Base-by-base conservation (phyloP, 345 rosid species). In the Sisymbrium irio region DNA sequence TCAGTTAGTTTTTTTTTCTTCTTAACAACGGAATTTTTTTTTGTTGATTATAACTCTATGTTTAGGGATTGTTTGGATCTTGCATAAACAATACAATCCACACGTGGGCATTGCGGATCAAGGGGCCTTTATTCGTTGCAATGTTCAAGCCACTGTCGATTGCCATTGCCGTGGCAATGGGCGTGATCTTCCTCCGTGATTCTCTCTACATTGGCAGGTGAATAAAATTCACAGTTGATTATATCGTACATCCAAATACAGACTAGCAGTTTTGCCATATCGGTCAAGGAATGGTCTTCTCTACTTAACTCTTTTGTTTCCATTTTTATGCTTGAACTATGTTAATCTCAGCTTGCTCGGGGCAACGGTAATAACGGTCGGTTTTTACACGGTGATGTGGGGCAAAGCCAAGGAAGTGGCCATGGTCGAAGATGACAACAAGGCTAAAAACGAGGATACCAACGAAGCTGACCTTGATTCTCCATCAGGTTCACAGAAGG, bases 311-410 rank as follows among this genome's bases (percentile, higher is more conserved):
- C 3, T 39, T 57, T 27, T 45, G 12, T 47, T 39, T 20, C 11
- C 17, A 4, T 46, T 20, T 40, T 0, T 33, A 36, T 28, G 33
- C 12, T 30, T 67, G 2, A 30, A 44, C n/a, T n/a, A n/a, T 62
- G 55, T 50, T 53, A 61, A 25, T 41, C 6, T 47, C 85, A 90
- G 98, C 62, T 68, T 90, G 13, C 76, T 88, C 2, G 98, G 97
- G 27, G 96, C 96, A 59, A 79, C 83, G 1, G 77, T 85, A 18
- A 89, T 93, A 76, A 83, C 97, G 1, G 37, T 85, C 0, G 97
- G 98, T 41, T 93, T 93, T 67, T 91, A 91, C 53, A 87, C 86
- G 1, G 92, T 91, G 14, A 86, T 93, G 85, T 93, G 98, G 98
- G 97, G 98, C 9, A 91, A 93, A 78, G 77, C 85, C 6, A 89